Percentiles rank a stretch among this genome's conserved stretches.
phyloP scores from a whole-genome alignment of 225 moss, liverwort and hornwort genomes.

The Neckera pumila region DNA sequence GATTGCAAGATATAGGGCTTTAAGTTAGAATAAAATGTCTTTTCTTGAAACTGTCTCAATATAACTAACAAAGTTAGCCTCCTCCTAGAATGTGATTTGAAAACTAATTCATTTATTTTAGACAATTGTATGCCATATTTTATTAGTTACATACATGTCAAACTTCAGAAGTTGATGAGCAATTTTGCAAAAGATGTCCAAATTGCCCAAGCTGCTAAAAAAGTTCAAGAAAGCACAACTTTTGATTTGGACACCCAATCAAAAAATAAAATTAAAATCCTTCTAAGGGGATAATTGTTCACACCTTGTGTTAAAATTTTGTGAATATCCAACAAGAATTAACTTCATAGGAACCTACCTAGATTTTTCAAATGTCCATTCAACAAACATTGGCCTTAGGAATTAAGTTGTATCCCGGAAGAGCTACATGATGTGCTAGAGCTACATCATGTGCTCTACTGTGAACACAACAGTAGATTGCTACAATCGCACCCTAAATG shows the following conservation, averaged over 20 bases:
- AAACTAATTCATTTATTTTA: not conserved
- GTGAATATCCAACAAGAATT: not conserved
- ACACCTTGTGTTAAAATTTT: not conserved
- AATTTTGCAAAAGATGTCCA: not conserved
- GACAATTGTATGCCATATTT: not conserved
- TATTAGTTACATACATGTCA: not conserved
- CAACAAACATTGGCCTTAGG: too few relatives aligned
- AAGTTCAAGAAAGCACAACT: not conserved
- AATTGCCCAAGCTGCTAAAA: rapidly evolving
- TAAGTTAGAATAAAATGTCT: not conserved
- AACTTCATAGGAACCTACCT: not conserved
- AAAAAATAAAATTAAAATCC: rapidly evolving
- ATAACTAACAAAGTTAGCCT: not conserved
- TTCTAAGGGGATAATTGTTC: rapidly evolving
- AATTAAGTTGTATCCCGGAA: too few relatives aligned
- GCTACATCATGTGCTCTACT: too few relatives aligned
- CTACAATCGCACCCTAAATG: not conserved
- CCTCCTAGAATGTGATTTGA: too few relatives aligned
- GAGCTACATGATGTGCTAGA: too few relatives aligned
- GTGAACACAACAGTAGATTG: too few relatives aligned
- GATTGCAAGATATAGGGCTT: not conserved
- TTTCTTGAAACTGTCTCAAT: rapidly evolving
- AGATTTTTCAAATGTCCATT: not conserved
- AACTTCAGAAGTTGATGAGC: not conserved
- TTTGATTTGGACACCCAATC: rapidly evolving